Conservation (phyloP, 192 early-diverging fungal genomes). For the Umbelopsis sp. region DNA sequence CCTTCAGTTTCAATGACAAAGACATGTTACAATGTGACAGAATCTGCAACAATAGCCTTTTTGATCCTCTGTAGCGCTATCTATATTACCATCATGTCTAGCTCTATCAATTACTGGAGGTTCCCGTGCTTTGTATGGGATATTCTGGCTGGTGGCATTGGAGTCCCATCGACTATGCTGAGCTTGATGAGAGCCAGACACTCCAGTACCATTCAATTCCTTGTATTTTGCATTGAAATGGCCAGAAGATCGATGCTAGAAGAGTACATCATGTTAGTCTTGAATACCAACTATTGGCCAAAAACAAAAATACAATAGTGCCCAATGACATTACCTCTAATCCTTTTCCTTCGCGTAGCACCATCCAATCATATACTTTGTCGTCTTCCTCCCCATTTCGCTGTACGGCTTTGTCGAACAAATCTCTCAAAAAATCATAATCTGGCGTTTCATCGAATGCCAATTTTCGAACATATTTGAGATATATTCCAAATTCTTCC, state of each 20-base stretch:
- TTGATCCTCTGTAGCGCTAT: not conserved
- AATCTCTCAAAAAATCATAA: slow-evolving; percentile 87
- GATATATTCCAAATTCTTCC: slow-evolving; percentile 88
- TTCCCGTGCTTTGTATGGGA: not conserved
- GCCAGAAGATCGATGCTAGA: not conserved
- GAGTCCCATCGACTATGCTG: not conserved
- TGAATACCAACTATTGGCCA: no score
- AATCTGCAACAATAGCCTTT: not conserved
- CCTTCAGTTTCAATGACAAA: not conserved
- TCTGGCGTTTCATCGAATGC: slow-evolving; percentile 98
- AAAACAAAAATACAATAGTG: no score
- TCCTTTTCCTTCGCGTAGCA: slow-evolving; percentile 59
- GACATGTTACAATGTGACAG: not conserved
- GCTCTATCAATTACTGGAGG: not conserved
- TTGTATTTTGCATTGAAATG: not conserved
- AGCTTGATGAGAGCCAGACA: no score
- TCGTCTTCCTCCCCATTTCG: slow-evolving; percentile 81
- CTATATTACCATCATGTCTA: not conserved
- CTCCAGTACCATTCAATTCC: not conserved
- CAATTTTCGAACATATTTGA: slow-evolving; percentile 88
- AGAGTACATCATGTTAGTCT: not conserved
- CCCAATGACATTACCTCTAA: slow-evolving; percentile 32
- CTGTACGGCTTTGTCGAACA: slow-evolving; percentile 80
- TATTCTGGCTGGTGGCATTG: not conserved
- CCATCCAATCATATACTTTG: slow-evolving; percentile 94